Percentiles rank a stretch among this genome's conserved stretches.
Evolutionary conservation across 139 green algal genomes (phyloP).

Genomic region (Trebouxia sp.): DNA sequence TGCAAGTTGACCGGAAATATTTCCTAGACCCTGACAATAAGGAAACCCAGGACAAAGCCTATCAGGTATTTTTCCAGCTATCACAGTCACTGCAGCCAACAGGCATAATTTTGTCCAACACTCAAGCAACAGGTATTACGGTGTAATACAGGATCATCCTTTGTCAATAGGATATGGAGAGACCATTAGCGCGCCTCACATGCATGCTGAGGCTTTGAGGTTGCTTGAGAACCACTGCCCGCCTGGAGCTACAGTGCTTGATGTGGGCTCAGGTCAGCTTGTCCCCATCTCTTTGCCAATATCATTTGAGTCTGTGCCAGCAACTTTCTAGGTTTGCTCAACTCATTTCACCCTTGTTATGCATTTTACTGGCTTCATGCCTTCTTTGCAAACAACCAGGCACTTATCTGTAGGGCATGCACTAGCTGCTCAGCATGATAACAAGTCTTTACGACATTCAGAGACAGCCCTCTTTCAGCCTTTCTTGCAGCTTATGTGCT

Average conservation of each 20-base stretch:
- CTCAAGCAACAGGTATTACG: too few species aligned
- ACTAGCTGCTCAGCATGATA: too few species aligned
- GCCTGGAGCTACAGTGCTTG: slow-evolving; percentile 51
- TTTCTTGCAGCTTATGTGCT: too few species aligned
- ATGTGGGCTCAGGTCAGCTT: slow-evolving; percentile 30
- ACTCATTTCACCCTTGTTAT: too few species aligned
- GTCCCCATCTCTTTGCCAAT: too few species aligned
- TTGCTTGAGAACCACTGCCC: slow-evolving; percentile 67
- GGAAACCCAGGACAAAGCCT: neutral
- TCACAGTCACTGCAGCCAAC: neutral
- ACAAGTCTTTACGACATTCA: too few species aligned
- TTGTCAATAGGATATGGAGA: slow-evolving; percentile 63
- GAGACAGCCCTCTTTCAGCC: too few species aligned
- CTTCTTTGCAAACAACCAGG: too few species aligned
- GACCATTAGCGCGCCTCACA: slow-evolving; percentile 94
- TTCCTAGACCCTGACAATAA: slow-evolving; percentile 45
- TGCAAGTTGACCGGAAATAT: slow-evolving; percentile 41
- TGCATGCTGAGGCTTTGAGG: slow-evolving; percentile 92
- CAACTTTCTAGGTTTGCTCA: too few species aligned
- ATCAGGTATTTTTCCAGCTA: slow-evolving; percentile 21
- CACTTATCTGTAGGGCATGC: too few species aligned
- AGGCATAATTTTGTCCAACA: neutral
- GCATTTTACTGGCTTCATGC: too few species aligned
- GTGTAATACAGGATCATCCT: slow-evolving; percentile 50
- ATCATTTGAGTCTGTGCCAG: too few species aligned